phyloP scores from a whole-genome alignment of 2,329 filamentous ascomycete genomes.

The Hortaea sp. region DNA sequence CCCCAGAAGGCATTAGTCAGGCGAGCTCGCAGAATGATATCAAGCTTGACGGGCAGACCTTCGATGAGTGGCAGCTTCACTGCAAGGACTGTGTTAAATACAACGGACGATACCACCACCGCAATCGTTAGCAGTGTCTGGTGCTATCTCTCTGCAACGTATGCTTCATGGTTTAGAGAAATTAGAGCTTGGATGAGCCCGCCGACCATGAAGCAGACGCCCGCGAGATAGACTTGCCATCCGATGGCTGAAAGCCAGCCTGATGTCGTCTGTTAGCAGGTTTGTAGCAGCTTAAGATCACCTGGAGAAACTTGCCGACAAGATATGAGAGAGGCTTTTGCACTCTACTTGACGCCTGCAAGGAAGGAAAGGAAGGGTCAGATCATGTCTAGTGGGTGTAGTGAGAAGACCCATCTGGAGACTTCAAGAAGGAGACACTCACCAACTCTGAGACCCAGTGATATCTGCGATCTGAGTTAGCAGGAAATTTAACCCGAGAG shows the following conservation, averaged over 20 bases:
- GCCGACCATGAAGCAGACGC: conserved; percentile 4
- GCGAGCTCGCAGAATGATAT: too few relatives aligned
- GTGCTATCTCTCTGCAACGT: conserved; percentile 3
- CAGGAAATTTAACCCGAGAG: too few relatives aligned
- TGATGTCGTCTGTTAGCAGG: not conserved
- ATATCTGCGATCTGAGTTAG: too few relatives aligned
- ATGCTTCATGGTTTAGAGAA: conserved; percentile 5
- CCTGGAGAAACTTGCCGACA: conserved; percentile 13
- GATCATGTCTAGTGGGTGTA: too few relatives aligned
- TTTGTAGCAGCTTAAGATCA: too few relatives aligned
- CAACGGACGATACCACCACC: conserved; percentile 25
- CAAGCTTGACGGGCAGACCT: conserved; percentile 12
- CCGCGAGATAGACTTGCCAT: conserved; percentile 10
- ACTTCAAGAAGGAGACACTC: too few relatives aligned
- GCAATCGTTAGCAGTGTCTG: conserved; percentile 39
- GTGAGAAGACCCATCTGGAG: too few relatives aligned
- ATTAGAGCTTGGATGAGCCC: conserved; percentile 12
- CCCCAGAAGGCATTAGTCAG: too few relatives aligned
- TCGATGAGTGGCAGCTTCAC: conserved; percentile 38
- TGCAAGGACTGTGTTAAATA: conserved; percentile 36
- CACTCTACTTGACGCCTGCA: conserved; percentile 33
- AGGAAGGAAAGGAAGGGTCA: not conserved
- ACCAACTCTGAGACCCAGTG: too few relatives aligned
- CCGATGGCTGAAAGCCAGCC: conserved; percentile 13
- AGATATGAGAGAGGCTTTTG: conserved; percentile 47